Evolutionary conservation across 2,329 filamentous ascomycete species (phyloP).

Genomic region (Colletotrichum sp.): DNA sequence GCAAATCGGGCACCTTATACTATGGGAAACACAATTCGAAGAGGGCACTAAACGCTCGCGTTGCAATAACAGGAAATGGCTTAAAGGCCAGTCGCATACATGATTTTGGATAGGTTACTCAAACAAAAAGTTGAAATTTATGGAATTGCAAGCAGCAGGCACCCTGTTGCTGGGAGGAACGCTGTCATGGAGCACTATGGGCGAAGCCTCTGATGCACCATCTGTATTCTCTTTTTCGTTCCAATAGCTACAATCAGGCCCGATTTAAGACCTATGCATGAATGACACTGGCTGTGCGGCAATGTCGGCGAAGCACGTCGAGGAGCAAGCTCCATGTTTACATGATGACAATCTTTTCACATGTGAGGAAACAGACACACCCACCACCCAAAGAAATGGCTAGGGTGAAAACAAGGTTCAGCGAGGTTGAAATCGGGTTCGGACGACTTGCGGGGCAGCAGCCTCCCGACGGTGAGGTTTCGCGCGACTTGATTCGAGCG

Average conservation of each 20-base stretch:
- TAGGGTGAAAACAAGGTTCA: neutral
- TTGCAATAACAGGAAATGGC: neutral
- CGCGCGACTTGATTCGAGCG: slow-evolving; percentile 6
- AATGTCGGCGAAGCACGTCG: neutral
- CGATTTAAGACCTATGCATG: neutral
- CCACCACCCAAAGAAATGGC: neutral
- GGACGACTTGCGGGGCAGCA: neutral
- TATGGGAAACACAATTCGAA: neutral
- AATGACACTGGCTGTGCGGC: neutral
- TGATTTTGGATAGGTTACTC: neutral
- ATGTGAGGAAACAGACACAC: neutral
- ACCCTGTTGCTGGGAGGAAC: neutral
- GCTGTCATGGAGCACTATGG: neutral
- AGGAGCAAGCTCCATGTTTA: neutral
- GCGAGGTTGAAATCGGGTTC: neutral
- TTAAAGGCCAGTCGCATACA: neutral
- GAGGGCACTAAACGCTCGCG: neutral
- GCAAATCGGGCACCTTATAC: neutral
- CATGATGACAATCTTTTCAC: neutral
- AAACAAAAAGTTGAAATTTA: neutral
- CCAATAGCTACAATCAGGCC: neutral
- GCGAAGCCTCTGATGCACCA: neutral
- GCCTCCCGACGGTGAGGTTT: neutral
- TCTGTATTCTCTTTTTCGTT: neutral
- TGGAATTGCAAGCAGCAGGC: neutral